phyloP scores from a whole-genome alignment of 805 yeast genomes.

The Naumovozyma dairenensis region DNA sequence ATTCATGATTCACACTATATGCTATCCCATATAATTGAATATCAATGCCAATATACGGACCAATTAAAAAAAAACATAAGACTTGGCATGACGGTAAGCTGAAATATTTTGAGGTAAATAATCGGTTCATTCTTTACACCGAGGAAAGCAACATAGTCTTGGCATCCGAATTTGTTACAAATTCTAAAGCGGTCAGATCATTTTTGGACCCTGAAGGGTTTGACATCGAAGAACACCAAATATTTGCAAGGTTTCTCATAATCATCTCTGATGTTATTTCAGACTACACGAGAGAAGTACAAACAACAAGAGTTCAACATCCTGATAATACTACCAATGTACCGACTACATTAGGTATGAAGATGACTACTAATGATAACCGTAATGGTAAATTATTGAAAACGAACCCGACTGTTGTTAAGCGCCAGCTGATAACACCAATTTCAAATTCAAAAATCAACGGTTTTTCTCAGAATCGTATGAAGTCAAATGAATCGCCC shows the following conservation, averaged over 20 bases:
- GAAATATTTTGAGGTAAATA: constrained; percentile 15
- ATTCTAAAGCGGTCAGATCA: constrained; percentile 11
- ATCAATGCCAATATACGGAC: constrained; percentile 25
- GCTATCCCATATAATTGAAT: constrained; percentile 19
- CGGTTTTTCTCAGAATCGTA: not conserved
- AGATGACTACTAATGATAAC: too few relatives aligned
- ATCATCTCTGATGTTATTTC: constrained; percentile 12
- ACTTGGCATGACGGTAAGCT: constrained; percentile 29
- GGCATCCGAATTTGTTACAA: constrained; percentile 20
- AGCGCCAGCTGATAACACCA: too few relatives aligned
- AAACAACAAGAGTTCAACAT: constrained; percentile 1
- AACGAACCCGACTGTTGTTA: too few relatives aligned
- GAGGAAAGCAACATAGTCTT: constrained; percentile 18
- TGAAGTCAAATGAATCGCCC: too few relatives aligned
- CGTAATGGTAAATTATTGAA: too few relatives aligned
- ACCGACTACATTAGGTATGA: too few relatives aligned
- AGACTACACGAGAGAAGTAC: constrained; percentile 16
- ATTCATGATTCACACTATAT: constrained; percentile 1
- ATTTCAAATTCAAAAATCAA: not conserved
- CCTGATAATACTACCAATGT: too few relatives aligned
- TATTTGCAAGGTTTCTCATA: constrained; percentile 21
- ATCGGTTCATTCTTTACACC: constrained; percentile 17
- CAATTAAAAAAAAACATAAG: constrained; percentile 26
- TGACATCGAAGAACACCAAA: constrained; percentile 19
- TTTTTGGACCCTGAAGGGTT: constrained; percentile 18